Evolutionary conservation across 257 asterid species (phyloP).

Genomic region (Solanum piurae): DNA sequence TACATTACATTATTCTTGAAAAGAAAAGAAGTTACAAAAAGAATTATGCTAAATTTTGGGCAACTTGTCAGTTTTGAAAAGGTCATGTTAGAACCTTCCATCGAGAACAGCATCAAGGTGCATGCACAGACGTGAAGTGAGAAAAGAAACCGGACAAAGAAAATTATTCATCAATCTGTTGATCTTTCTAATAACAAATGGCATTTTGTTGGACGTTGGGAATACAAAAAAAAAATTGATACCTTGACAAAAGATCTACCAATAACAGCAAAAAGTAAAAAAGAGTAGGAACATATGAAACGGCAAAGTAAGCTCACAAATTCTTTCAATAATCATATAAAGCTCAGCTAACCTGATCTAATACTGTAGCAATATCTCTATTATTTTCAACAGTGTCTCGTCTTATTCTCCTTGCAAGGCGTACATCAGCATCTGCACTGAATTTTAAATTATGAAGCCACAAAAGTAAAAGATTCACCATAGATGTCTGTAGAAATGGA

Average conservation of each 20-base stretch:
- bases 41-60: neutral
- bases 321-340: neutral
- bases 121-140: neutral
- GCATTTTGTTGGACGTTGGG: neutral
- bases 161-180: neutral
- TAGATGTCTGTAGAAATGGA: neutral
- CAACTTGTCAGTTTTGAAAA: neutral
- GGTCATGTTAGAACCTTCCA: neutral
- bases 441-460: conserved; percentile 24
- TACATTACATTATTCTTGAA: neutral
- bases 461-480: conserved; percentile 4
- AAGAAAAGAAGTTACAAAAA: neutral
- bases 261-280: neutral
- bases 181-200: neutral
- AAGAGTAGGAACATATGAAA: neutral
- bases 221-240: neutral
- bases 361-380: conserved; percentile 75
- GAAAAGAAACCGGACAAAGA: neutral
- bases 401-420: conserved; percentile 92
- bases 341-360: conserved; percentile 69
- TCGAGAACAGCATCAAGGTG: neutral
- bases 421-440: conserved; percentile 97
- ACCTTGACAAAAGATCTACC: neutral
- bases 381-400: conserved; percentile 90
- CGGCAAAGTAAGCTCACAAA: neutral